Percentiles rank a stretch among this genome's conserved stretches.
Evolutionary conservation across 768 basidiomycete genomes (phyloP).

Genomic region (Psilocybe cyanescens): DNA sequence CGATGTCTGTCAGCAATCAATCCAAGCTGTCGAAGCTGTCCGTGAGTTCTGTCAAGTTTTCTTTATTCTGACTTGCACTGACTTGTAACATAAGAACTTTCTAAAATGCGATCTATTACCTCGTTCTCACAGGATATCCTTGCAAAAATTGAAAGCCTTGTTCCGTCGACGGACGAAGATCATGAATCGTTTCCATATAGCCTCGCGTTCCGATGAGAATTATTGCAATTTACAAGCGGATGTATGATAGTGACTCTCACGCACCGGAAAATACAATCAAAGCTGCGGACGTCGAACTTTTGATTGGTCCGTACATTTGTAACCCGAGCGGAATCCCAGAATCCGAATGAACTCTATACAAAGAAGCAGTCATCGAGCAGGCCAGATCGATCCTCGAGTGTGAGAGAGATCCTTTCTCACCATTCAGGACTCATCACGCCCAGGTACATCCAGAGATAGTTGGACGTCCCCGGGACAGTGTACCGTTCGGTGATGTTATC

Average conservation of each 20-base stretch:
- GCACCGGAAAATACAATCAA: constrained; percentile 11
- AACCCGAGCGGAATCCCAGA: constrained; percentile 25
- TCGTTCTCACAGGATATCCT: constrained; percentile 2
- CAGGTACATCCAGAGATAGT: constrained; percentile 33
- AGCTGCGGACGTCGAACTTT: constrained; percentile 7
- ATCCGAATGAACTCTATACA: constrained; percentile 14
- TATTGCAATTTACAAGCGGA: constrained; percentile 11
- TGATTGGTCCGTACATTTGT: constrained; percentile 13
- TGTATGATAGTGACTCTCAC: constrained; percentile 10
- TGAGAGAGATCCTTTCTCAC: constrained; percentile 19
- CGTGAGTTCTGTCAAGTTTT: constrained; percentile 11
- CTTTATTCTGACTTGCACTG: neutral
- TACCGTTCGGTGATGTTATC: constrained; percentile 28
- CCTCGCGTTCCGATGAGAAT: constrained; percentile 10
- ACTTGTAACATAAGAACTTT: neutral
- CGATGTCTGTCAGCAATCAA: constrained; percentile 5
- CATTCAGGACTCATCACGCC: constrained; percentile 25
- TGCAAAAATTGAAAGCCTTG: constrained; percentile 11
- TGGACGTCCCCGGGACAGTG: constrained; percentile 30
- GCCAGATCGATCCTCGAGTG: constrained; percentile 30
- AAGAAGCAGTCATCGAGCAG: constrained; percentile 14
- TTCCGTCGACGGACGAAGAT: constrained; percentile 21
- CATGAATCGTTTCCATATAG: constrained; percentile 1
- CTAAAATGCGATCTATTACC: constrained; percentile 12
- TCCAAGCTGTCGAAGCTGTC: constrained; percentile 10